A percentile compares a stretch with the other conserved stretches of the same genome.
These are phyloP conservation scores for Fraxinus latifolia DNA, from an alignment of 305 asterid genomes.

Conservation along the genomic window DNA sequence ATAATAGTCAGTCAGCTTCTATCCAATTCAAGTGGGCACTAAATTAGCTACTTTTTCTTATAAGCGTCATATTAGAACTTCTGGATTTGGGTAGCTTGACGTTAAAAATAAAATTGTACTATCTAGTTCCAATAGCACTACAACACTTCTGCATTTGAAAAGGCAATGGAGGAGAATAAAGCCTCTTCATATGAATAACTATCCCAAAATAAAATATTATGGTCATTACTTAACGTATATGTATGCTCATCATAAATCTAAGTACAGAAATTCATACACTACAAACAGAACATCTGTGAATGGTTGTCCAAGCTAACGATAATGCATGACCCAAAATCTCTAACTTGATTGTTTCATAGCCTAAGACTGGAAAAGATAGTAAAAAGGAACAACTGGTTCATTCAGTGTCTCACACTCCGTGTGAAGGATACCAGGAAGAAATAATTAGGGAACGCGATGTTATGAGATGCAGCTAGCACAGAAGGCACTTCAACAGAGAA, in stretches of 20 bases:
- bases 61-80: not conserved
- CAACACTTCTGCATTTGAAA: not conserved
- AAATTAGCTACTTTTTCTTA: not conserved
- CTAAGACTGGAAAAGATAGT: not conserved
- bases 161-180: not conserved
- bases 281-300: not conserved
- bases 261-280: not conserved
- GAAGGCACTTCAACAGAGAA: not conserved
- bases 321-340: not conserved
- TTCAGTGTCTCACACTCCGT: not conserved
- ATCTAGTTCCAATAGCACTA: not conserved
- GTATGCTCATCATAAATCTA: not conserved
- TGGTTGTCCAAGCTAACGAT: not conserved
- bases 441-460: not conserved
- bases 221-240: not conserved
- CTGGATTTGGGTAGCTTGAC: not conserved
- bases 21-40: not conserved
- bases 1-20: not conserved
- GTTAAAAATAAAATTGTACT: not conserved
- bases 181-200: not conserved
- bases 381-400: not conserved
- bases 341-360: not conserved
- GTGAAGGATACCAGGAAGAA: not conserved
- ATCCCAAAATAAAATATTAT: not conserved
- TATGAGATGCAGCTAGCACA: not conserved